Base-by-base conservation (phyloP, 495 filamentous ascomycete species). In the Bathelium albidoporum region DNA sequence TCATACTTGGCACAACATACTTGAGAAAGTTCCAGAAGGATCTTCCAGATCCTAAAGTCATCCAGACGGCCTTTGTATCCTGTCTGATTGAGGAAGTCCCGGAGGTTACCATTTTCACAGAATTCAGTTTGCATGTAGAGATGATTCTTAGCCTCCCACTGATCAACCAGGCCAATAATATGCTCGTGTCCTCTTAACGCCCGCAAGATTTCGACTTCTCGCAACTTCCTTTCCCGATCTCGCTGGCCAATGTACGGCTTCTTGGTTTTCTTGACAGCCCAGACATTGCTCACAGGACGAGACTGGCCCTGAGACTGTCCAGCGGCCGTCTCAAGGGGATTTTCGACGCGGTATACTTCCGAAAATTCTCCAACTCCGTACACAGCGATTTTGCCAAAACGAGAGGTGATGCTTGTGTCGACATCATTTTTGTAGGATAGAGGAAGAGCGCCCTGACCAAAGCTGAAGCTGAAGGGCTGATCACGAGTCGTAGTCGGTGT, bases 41-140 rank as follows among this genome's bases (percentile, higher is more conserved):
- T 91, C 75, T 98, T 98, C 94, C 94, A 98, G 69, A 97, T 95
- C 29, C 94, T 81, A 73, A 97, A 98, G 72, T 97, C 94, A 77
- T 98, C 94, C 62, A 98, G 74, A 67, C 93, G 84, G 58, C 89
- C 91, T 71, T 88, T 89, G 59, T 85, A 77, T 5, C 94, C 94
- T 64, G 89, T 85, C 60, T 87, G 80, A 11, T 82, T 77, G 12
- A 97, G 81, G 72, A 97, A 97, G 0, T 83, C 75, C 71, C 94
- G 88, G 58, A 98, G 75, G 64, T 89, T 95, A 10, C 94, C 94
- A 70, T 95, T 89, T 70, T 95, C 89, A 71, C 93, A 97, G 70
- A 83, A 98, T 66, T 97, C 95, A 0, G 93, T 97, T 76, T 96
- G 92, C 64, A 98, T 97, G 73, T 96, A 98, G 3, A 98, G 83